A percentile compares a stretch with the other conserved stretches of the same genome.
Conservation (phyloP, 257 asterid species). For the Buddleja alternifolia region DNA sequence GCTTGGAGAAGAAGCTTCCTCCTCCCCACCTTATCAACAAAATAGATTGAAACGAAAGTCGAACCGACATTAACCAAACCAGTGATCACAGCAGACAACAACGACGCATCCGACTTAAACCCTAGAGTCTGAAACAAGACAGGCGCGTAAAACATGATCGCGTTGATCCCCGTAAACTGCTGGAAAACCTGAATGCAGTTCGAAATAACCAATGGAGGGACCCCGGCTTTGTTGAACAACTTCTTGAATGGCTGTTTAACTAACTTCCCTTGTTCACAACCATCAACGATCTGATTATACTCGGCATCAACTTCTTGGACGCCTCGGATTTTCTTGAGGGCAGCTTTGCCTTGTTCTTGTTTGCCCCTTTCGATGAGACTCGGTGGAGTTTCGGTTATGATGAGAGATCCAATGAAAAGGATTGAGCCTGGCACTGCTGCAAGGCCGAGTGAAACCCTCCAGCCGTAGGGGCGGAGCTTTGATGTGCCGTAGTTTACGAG, state of each 20-base stretch:
- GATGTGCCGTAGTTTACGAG: slow-evolving; percentile 63
- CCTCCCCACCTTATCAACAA: slow-evolving; percentile 66
- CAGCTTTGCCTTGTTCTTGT: slow-evolving; percentile 38
- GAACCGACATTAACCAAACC: slow-evolving; percentile 60
- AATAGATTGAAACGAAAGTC: slow-evolving; percentile 59
- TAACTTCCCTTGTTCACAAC: slow-evolving; percentile 46
- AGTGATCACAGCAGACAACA: slow-evolving; percentile 58
- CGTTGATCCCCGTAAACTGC: slow-evolving; percentile 80
- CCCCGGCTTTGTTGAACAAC: slow-evolving; percentile 37
- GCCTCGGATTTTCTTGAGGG: slow-evolving; percentile 61
- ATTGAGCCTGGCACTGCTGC: slow-evolving; percentile 57
- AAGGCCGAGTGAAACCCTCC: slow-evolving; percentile 70
- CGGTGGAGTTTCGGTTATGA: slow-evolving; percentile 76
- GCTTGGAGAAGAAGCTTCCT: slow-evolving; percentile 72
- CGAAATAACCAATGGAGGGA: slow-evolving; percentile 54
- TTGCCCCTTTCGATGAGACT: slow-evolving; percentile 60
- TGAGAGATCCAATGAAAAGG: slow-evolving; percentile 51
- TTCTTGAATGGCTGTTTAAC: slow-evolving; percentile 54
- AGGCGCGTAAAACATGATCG: slow-evolving; percentile 79
- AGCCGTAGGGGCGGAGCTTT: slow-evolving; percentile 54
- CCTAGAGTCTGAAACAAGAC: slow-evolving; percentile 72
- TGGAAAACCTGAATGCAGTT: slow-evolving; percentile 58
- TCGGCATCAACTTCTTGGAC: slow-evolving; percentile 59
- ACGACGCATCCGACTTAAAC: slow-evolving; percentile 46
- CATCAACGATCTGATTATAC: slow-evolving; percentile 46